Conservation (phyloP, 371 early-diverging fungal genomes). For the Apophysomyces ossiformis region DNA sequence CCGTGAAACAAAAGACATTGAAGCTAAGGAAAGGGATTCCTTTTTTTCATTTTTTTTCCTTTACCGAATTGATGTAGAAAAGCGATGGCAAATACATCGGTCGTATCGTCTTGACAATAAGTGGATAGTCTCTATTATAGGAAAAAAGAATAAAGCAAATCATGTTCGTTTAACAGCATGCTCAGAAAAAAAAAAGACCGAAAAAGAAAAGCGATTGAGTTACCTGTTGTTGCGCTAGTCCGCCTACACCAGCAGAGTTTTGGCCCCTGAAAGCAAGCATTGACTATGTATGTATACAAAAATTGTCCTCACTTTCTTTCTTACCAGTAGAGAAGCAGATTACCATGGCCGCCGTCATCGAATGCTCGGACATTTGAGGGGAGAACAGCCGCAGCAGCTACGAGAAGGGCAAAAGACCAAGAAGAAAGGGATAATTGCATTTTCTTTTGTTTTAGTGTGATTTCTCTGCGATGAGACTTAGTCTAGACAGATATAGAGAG, state of each 20-base stretch:
- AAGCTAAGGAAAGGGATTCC: too few species aligned
- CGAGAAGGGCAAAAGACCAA: slow-evolving; percentile 5
- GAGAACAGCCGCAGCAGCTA: neutral
- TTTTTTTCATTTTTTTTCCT: too few species aligned
- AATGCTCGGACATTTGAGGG: slow-evolving; percentile 21
- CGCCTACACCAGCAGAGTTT: slow-evolving; percentile 21
- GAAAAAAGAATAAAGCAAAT: neutral
- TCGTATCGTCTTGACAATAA: slow-evolving; percentile 52
- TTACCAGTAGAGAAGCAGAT: slow-evolving; percentile 21
- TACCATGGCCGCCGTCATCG: slow-evolving; percentile 12
- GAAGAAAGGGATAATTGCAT: slow-evolving; percentile 1
- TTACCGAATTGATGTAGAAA: slow-evolving; percentile 58
- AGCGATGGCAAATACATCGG: slow-evolving; percentile 53
- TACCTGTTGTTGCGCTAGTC: slow-evolving; percentile 19
- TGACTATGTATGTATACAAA: neutral
- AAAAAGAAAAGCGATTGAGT: neutral
- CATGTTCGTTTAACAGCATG: too few species aligned
- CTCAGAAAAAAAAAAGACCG: too few species aligned
- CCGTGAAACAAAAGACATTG: neutral
- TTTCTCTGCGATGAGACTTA: neutral
- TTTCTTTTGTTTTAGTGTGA: neutral
- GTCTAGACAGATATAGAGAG: neutral
- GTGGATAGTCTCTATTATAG: slow-evolving; percentile 11
- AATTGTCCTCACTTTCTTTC: neutral
- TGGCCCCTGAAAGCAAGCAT: slow-evolving; percentile 16